Conservation (phyloP, 2,329 filamentous ascomycete species). For the Fusarium sp. region DNA sequence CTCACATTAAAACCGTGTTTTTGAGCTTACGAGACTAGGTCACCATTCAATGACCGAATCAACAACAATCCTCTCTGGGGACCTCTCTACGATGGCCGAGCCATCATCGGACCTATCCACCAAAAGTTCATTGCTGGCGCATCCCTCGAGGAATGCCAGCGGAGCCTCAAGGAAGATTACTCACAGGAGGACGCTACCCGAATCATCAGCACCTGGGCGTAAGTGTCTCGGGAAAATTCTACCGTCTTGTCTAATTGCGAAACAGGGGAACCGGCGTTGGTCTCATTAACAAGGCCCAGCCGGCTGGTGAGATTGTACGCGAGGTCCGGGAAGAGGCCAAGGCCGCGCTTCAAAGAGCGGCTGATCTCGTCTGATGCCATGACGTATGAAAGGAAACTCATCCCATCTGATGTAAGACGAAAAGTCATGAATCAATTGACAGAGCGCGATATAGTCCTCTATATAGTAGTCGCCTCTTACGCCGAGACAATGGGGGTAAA, state of each 20-base stretch:
- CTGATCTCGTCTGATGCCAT: constrained; percentile 20
- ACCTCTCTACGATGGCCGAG: constrained; percentile 58
- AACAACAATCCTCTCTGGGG: constrained; percentile 55
- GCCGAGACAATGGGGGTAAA: constrained; percentile 19
- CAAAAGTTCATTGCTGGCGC: constrained; percentile 54
- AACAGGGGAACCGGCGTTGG: constrained; percentile 58
- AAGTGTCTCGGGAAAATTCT: constrained; percentile 28
- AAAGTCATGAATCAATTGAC: constrained; percentile 24
- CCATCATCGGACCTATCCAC: constrained; percentile 55
- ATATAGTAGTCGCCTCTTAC: constrained; percentile 26
- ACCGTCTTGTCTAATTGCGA: constrained; percentile 9
- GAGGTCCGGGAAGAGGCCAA: constrained; percentile 54
- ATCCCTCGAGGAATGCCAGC: constrained; percentile 56
- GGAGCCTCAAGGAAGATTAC: constrained; percentile 53
- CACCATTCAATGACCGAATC: constrained; percentile 58
- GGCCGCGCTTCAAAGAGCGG: constrained; percentile 48
- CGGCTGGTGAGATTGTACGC: constrained; percentile 58
- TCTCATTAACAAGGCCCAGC: constrained; percentile 55
- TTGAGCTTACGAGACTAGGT: constrained; percentile 39
- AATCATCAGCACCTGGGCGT: constrained; percentile 54
- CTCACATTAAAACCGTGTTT: not conserved
- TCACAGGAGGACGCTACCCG: constrained; percentile 48
- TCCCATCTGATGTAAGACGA: not conserved
- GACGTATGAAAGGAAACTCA: not conserved
- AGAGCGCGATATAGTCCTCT: constrained; percentile 32